Percentiles rank a stretch among this genome's conserved stretches.
Conservation (phyloP, 352 stramenopile species). For the Phytophthora melonis region DNA sequence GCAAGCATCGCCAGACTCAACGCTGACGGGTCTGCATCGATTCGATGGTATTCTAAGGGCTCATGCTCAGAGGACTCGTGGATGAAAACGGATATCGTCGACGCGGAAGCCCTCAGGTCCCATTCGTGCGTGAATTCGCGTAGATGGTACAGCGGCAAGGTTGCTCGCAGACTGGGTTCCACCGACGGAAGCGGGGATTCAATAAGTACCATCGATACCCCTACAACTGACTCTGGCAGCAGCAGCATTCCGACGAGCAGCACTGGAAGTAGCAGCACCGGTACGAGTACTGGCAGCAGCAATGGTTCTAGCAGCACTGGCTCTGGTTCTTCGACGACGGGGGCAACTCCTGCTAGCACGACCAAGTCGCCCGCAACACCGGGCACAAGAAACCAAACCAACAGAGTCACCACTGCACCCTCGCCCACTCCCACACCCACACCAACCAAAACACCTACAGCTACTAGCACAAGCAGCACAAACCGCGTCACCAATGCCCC, state of each 20-base stretch:
- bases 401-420: no score
- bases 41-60: conserved; percentile 8
- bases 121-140: conserved; percentile 11
- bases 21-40: conserved; percentile 6
- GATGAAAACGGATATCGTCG: not conserved
- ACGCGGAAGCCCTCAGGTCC: not conserved
- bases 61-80: not conserved
- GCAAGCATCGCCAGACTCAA: conserved; percentile 2
- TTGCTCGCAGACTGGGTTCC: conserved; percentile 1
- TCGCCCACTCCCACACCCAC: not conserved
- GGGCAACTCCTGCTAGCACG: no score
- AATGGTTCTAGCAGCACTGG: no score
- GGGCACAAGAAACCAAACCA: no score
- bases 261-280: no score
- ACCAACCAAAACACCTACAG: not conserved
- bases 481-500: not conserved
- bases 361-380: no score
- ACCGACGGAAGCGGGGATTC: not conserved
- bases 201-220: not conserved
- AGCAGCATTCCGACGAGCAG: no score
- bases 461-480: not conserved
- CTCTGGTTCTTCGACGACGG: no score
- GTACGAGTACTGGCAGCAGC: no score
- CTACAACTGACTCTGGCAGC: not conserved
- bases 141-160: conserved; percentile 15